A percentile compares a stretch with the other conserved stretches of the same genome.
phyloP scores from a whole-genome alignment of 768 basidiomycete species.

The Tulasnella sp. region DNA sequence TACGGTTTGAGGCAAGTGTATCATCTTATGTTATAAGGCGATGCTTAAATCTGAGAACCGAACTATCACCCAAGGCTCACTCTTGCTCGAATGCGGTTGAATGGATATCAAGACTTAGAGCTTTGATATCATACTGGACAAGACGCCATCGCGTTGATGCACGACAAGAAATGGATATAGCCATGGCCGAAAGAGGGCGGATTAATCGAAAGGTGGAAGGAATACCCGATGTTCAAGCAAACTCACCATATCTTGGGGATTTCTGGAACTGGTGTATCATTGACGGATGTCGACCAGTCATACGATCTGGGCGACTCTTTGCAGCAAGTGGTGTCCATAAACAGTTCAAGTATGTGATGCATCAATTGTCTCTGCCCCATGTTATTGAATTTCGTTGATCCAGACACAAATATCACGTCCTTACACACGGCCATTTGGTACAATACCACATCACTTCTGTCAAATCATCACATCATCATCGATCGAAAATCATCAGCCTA shows the following conservation, averaged over 20 bases:
- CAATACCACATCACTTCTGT: conserved; percentile 52
- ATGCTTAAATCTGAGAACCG: too few relatives aligned
- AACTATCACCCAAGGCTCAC: conserved; percentile 37
- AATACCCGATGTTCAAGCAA: background rate
- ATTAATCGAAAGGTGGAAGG: background rate
- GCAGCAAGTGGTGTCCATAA: conserved; percentile 56
- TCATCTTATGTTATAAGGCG: too few relatives aligned
- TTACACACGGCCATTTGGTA: conserved; percentile 63
- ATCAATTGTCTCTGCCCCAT: background rate
- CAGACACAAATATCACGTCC: conserved; percentile 58
- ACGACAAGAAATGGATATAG: conserved; percentile 65
- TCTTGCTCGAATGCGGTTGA: conserved; percentile 56
- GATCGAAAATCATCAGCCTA: conserved; percentile 44
- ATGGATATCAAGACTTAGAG: conserved; percentile 69
- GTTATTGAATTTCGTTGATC: background rate
- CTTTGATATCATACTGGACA: conserved; percentile 67
- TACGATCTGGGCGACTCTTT: conserved; percentile 60
- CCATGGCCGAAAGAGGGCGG: background rate
- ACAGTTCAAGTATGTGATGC: conserved; percentile 58
- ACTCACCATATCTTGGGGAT: conserved; percentile 19
- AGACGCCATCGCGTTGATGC: conserved; percentile 63
- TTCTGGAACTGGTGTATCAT: conserved; percentile 84
- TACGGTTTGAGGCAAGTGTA: conserved; percentile 62
- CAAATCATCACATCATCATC: conserved; percentile 43
- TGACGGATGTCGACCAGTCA: conserved; percentile 61